Evolutionary conservation across 2,329 filamentous ascomycete genomes (phyloP), one percentile per base, ranked within the genome.

Genomic region (Scedosporium apiospermum): DNA sequence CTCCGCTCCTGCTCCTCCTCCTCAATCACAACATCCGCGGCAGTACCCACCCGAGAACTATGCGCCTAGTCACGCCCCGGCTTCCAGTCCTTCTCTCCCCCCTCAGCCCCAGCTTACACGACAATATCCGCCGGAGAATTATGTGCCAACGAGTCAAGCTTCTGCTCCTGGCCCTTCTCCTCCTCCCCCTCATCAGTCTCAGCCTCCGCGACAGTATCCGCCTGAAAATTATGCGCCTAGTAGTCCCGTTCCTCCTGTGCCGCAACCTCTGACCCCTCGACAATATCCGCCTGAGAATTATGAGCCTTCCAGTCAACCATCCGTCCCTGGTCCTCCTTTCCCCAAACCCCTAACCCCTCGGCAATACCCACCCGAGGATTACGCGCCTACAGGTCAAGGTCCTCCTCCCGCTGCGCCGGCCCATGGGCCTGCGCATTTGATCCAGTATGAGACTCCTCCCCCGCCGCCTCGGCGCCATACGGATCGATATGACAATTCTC

Each of bases 401-500:
- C 51, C 53, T 3, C 34, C 60, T 18, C 30, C 49, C n/a, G 18
- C 38, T 10, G 23, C 51, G 10, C 53, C 46, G 2, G 38, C n/a
- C 62, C 69, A 75, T 10, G 71, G 72, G 4, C 73, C 73, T 62
- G 70, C 65, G 46, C 73, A 69, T 63, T 67, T 67, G 65, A 66
- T 63, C 62, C 62, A 63, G 59, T 63, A 65, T 64, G 60, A 62
- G 14, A 62, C 51, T 14, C 60, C 60, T 6, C 60, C 63, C 42
- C 67, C 57, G 16, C 63, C 38, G 55, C 65, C 27, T 49, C 65
- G 38, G 23, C 34, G 60, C n/a, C 73, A 74, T 58, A 68, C 70
- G 3, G 76, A 79, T 34, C 71, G 72, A 6, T 70, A 72, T 23
- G 76, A 77, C 16, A 71, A 68, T 18, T 71, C 75, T 21, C 65